Conservation (phyloP, 2,329 filamentous ascomycete genomes). For the Meredithiella fracta region DNA sequence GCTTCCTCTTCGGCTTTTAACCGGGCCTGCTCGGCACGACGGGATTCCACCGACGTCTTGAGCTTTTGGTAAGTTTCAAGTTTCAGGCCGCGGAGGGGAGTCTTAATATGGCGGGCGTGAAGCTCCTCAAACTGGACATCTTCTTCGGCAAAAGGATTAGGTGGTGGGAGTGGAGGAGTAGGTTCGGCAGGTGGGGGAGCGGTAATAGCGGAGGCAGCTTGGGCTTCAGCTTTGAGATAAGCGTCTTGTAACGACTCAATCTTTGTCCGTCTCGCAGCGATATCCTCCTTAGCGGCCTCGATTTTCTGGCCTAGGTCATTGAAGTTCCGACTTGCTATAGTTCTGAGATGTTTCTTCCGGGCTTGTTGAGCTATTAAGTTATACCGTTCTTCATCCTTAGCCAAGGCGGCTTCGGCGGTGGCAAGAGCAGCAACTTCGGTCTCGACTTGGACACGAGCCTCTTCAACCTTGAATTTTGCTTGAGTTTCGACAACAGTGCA, state of each 20-base stretch:
- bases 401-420: neutral
- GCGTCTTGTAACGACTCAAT: neutral
- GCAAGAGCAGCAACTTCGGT: neutral
- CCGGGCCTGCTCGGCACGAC: slow-evolving; percentile 4
- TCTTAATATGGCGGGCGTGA: slow-evolving; percentile 24
- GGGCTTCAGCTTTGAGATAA: slow-evolving; percentile 1
- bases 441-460: neutral
- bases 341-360: neutral
- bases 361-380: neutral
- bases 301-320: slow-evolving; percentile 2
- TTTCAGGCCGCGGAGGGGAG: slow-evolving; percentile 16
- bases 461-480: slow-evolving; percentile 6
- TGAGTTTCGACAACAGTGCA: neutral
- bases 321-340: neutral
- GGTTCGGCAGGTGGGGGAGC: neutral
- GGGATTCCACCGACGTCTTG: slow-evolving; percentile 3
- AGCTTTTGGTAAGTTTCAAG: slow-evolving; percentile 13
- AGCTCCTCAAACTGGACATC: slow-evolving; percentile 40
- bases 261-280: neutral
- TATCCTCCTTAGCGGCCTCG: neutral
- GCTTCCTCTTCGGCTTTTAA: slow-evolving; percentile 6
- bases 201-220: neutral
- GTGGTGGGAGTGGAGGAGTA: too few relatives aligned
- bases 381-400: slow-evolving; percentile 7
- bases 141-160: slow-evolving; percentile 22